Evolutionary conservation across 805 yeast species (phyloP), one percentile per base, ranked within the genome.

Genomic region (Metschnikowia lachancei): DNA sequence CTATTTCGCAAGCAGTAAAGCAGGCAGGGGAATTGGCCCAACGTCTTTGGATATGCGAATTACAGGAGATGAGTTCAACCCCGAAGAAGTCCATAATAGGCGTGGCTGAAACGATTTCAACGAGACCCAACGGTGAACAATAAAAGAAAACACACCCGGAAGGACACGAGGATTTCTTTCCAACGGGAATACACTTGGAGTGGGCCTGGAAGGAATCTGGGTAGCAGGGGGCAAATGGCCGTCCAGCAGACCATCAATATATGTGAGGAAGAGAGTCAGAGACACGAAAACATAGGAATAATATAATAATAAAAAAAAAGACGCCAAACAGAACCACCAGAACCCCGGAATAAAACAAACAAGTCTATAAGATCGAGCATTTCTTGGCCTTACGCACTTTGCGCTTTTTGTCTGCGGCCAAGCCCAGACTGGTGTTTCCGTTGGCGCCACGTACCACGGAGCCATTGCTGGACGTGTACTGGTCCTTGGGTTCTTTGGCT

Each of bases 301-400:
- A 18, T 18, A 20, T n/a, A n/a, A n/a, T n/a, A n/a, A n/a, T n/a
- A n/a, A n/a, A 20, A 20, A 26, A 26, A 26, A 34, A 34, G 11
- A 26, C n/a, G 28, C 28, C 28, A 26, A 26, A 10, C 28, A 26
- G 28, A 26, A 26, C 28, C 28, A 26, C 24, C 19, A 18, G 20
- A 16, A 16, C 34, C 34, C 34, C 34, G 13, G 10, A n/a, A 7
- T 26, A 26, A 26, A 26, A 26, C 8, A 26, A 26, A 26, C n/a
- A n/a, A n/a, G 28, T 26, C 54, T 61, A 71, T 59, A 71, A 70
- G 46, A 72, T 69, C 22, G 66, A 50, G 60, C 77, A 72, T 50
- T 66, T 70, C 51, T 63, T 67, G 12, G 71, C 65, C 55, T 62
- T 66, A 48, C 59, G 65, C 31, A 66, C 62, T 47, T 57, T 64